phyloP scores from a whole-genome alignment of 768 basidiomycete species.

The Myochromella boudieri region DNA sequence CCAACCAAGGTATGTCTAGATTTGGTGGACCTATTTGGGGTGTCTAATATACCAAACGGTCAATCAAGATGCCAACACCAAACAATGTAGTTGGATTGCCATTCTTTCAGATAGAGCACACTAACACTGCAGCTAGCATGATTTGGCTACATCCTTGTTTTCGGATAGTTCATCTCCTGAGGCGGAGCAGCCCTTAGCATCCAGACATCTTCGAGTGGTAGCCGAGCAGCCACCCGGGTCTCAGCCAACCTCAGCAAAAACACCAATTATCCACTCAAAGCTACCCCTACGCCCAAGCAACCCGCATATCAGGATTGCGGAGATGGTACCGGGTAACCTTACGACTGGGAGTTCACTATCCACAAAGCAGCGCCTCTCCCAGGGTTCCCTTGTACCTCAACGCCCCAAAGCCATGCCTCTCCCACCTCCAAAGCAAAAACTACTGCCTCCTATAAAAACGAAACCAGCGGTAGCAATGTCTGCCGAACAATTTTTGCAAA shows the following conservation, averaged over 20 bases:
- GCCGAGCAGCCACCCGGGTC: neutral
- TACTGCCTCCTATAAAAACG: conserved; percentile 38
- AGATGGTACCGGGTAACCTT: conserved; percentile 12
- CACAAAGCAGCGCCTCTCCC: conserved; percentile 51
- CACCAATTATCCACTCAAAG: conserved; percentile 9
- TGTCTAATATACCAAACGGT: too few species aligned
- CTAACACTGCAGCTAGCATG: neutral
- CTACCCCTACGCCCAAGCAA: conserved; percentile 19
- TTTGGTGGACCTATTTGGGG: too few species aligned
- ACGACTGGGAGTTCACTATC: conserved; percentile 36
- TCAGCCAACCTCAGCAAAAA: conserved; percentile 12
- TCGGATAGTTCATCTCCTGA: neutral
- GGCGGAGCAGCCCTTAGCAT: neutral
- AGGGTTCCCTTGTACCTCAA: conserved; percentile 35
- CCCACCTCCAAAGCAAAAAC: conserved; percentile 12
- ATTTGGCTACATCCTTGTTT: neutral
- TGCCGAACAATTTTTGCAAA: conserved; percentile 17
- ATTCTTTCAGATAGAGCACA: neutral
- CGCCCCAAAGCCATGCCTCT: conserved; percentile 32
- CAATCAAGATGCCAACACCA: too few species aligned
- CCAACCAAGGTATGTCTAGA: conserved; percentile 1
- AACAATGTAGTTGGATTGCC: too few species aligned
- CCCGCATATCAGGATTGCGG: conserved; percentile 21
- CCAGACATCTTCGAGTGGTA: too few species aligned
- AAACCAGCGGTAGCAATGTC: conserved; percentile 14